These are phyloP conservation scores for Moesziomyces parantarcticus DNA, from an alignment of 1,284 basidiomycete genomes.

Conservation along the genomic window DNA sequence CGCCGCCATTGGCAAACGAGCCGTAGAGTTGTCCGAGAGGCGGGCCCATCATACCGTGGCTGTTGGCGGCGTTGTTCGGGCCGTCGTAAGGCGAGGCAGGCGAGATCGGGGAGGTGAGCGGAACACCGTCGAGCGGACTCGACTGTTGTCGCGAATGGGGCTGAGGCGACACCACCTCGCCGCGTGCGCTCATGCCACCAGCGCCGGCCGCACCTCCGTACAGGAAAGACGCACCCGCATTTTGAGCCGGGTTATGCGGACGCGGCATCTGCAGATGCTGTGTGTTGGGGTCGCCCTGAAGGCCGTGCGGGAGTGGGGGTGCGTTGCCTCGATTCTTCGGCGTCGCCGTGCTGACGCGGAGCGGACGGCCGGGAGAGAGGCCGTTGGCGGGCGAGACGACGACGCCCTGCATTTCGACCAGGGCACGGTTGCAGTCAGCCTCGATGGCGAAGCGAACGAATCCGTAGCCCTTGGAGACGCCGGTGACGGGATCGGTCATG, in stretches of 20 bases:
- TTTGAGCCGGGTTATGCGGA: constrained; percentile 41
- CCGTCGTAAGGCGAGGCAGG: constrained; percentile 33
- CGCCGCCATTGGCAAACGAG: constrained; percentile 23
- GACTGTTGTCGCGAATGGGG: constrained; percentile 29
- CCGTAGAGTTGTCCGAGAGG: constrained; percentile 33
- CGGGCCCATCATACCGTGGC: constrained; percentile 9
- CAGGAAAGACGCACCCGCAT: constrained; percentile 27
- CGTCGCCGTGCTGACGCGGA: constrained; percentile 60
- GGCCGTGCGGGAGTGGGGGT: constrained; percentile 12
- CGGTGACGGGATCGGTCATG: constrained; percentile 57
- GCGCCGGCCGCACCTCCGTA: constrained; percentile 21
- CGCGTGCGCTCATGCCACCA: constrained; percentile 9
- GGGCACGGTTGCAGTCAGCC: constrained; percentile 60
- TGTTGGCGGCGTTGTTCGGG: neutral
- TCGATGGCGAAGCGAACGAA: constrained; percentile 61
- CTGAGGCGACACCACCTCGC: constrained; percentile 38
- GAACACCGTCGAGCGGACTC: constrained; percentile 13
- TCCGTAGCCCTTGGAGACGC: constrained; percentile 60
- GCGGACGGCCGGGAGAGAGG: constrained; percentile 50
- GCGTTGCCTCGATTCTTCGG: constrained; percentile 53
- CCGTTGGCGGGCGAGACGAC: constrained; percentile 50
- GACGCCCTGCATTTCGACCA: constrained; percentile 64
- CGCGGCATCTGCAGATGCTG: constrained; percentile 46
- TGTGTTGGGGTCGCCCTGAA: constrained; percentile 13
- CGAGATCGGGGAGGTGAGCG: constrained; percentile 30